Evolutionary conservation across 805 yeast genomes (phyloP).

Genomic region (Lipomyces oligophaga): DNA sequence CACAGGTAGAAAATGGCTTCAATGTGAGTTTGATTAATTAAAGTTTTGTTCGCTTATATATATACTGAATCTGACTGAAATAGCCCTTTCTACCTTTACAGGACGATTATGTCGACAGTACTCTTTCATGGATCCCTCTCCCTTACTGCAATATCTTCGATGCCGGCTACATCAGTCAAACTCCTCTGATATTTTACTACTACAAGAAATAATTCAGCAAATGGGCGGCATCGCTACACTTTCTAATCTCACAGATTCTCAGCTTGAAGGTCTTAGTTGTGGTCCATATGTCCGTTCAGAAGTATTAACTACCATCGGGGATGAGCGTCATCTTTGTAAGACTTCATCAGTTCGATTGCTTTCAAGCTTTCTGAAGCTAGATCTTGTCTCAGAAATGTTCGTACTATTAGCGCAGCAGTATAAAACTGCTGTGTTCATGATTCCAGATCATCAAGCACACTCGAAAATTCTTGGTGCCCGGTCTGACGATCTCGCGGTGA

Average conservation of each 20-base stretch:
- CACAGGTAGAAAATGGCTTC: slow-evolving; percentile 79
- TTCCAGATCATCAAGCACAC: slow-evolving; percentile 41
- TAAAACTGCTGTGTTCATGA: slow-evolving; percentile 39
- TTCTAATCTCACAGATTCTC: slow-evolving; percentile 61
- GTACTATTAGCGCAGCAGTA: slow-evolving; percentile 53
- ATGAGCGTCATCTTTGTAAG: slow-evolving; percentile 48
- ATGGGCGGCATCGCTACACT: slow-evolving; percentile 79
- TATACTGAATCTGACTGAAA: not conserved
- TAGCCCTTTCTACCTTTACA: slow-evolving; percentile 68
- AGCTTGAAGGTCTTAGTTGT: slow-evolving; percentile 61
- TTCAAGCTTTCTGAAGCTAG: slow-evolving; percentile 41
- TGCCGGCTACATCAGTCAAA: slow-evolving; percentile 62
- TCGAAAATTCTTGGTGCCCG: slow-evolving; percentile 68
- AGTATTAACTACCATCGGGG: slow-evolving; percentile 47
- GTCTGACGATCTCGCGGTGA: slow-evolving; percentile 65
- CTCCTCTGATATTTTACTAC: slow-evolving; percentile 55
- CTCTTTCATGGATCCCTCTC: slow-evolving; percentile 55
- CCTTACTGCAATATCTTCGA: slow-evolving; percentile 56
- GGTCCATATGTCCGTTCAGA: slow-evolving; percentile 54
- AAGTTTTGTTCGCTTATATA: not conserved
- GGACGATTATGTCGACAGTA: slow-evolving; percentile 63
- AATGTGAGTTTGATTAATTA: slow-evolving; percentile 35
- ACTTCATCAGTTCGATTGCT: slow-evolving; percentile 52
- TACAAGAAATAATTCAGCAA: slow-evolving; percentile 60
- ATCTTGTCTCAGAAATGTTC: slow-evolving; percentile 58